Base-by-base conservation (phyloP, 169 alveolate species). In the Cryptosporidium muris region DNA sequence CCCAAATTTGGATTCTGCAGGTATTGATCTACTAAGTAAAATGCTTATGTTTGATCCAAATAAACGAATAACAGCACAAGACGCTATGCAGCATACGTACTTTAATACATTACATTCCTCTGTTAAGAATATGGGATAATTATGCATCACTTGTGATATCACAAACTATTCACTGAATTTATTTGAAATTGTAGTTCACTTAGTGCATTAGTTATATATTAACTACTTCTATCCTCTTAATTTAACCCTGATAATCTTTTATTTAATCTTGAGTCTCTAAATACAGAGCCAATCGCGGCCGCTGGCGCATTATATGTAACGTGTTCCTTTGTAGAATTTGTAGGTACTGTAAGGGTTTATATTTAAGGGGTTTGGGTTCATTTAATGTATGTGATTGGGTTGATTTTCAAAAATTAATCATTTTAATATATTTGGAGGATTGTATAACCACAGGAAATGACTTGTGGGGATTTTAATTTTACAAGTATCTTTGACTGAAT, bases 31-130 rank as follows among this genome's bases (percentile, higher is more conserved):
- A 80, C 92, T 95, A n/a, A 90, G 95, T 45, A 88, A 82, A 68
- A 96, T 96, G 99, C 93, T 97, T 52, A 92, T 92, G 56, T 94
- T 92, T 52, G 98, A 97, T 65, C 98, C 99, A 45, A 89, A 91
- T 80, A 93, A 96, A 92, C 92, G 99, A 74, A 97, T 97, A n/a
- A 91, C 98, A 16, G 99, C 99, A 9, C 94, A 91, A 81, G 96
- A 93, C 56, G 99, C 99, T 53, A 91, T 96, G 89, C 94, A 92
- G 51, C 99, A 97, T 90, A 96, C 96, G 8, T 97, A 95, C 89
- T 97, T 97, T 90, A 90, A 93, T 64, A 98, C 95, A 56, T 64
- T 25, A 25, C 25, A 25, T 25, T 0, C 25, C 25, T 25, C 25
- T 25, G 25, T 25, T 25, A 25, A 25, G 25, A 25, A 25, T 25